Conservation (phyloP, 2,329 filamentous ascomycete species). For the Penicillium sp. region DNA sequence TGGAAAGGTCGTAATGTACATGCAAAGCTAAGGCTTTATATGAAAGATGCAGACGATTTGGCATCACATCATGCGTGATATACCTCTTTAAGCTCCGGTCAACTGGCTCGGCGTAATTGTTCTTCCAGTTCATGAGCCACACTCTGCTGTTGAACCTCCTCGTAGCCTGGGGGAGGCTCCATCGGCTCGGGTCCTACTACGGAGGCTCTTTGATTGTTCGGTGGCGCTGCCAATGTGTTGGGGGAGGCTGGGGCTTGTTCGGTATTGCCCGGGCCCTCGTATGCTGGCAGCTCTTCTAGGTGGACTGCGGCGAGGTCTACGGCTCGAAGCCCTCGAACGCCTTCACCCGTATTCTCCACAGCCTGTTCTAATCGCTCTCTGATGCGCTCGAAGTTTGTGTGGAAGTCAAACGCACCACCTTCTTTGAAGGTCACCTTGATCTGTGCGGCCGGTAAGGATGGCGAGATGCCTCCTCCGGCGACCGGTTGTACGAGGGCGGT, state of each 20-base stretch:
- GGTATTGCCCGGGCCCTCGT: constrained; percentile 61
- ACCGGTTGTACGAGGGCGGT: constrained; percentile 76
- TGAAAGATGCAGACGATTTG: neutral
- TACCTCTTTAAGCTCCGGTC: constrained; percentile 2
- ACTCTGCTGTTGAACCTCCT: constrained; percentile 81
- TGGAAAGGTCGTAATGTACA: neutral
- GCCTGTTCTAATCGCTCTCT: constrained; percentile 80
- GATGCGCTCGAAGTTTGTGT: constrained; percentile 75
- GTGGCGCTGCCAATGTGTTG: constrained; percentile 11
- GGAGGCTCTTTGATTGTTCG: constrained; percentile 23
- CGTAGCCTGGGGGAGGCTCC: constrained; percentile 86
- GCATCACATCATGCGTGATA: neutral
- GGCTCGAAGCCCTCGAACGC: constrained; percentile 43
- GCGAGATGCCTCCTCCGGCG: constrained; percentile 75
- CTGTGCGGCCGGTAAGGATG: constrained; percentile 69
- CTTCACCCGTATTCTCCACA: constrained; percentile 55
- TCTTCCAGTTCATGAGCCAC: constrained; percentile 71
- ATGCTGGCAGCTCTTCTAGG: constrained; percentile 83
- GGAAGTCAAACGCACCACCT: constrained; percentile 90
- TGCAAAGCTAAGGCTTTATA: neutral
- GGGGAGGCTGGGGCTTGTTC: constrained; percentile 4
- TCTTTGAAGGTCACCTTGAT: constrained; percentile 89
- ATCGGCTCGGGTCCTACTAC: constrained; percentile 46
- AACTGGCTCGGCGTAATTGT: constrained; percentile 42
- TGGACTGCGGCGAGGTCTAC: constrained; percentile 65